Conservation (phyloP, 331 rosid species). For the Prunus yedoensis region DNA sequence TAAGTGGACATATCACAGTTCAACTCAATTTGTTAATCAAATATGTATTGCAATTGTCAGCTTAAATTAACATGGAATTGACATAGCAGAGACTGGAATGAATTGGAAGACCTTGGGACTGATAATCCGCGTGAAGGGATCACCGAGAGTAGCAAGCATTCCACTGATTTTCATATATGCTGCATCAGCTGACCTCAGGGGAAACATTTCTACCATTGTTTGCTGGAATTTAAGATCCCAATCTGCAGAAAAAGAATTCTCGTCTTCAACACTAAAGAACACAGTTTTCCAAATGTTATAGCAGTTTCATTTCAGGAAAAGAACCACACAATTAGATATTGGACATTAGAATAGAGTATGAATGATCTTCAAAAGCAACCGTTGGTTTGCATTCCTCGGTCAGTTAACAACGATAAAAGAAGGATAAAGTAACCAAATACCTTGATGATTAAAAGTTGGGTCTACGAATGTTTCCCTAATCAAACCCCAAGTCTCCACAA, state of each 20-base stretch:
- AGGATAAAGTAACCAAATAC: conserved; percentile 30
- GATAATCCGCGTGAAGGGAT: conserved; percentile 88
- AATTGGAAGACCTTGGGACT: conserved; percentile 72
- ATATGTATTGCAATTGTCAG: not conserved
- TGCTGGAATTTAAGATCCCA: conserved; percentile 95
- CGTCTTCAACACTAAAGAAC: not conserved
- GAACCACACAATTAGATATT: not conserved
- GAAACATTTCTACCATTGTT: conserved; percentile 98
- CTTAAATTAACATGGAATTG: not conserved
- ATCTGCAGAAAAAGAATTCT: conserved; percentile 44
- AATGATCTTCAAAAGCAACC: not conserved
- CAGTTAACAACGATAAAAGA: not conserved
- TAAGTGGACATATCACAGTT: not conserved
- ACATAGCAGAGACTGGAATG: conserved; percentile 16
- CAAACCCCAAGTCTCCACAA: conserved; percentile 98
- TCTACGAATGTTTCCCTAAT: conserved; percentile 90
- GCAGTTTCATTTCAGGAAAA: conserved; percentile 1
- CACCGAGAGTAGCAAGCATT: conserved; percentile 98
- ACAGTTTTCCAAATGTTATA: not conserved
- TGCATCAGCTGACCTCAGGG: conserved; percentile 81
- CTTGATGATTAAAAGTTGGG: conserved; percentile 96
- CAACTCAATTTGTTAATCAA: not conserved
- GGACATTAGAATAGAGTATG: not conserved
- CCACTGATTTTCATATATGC: conserved; percentile 87
- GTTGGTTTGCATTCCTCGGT: not conserved